These are phyloP conservation scores for Trichoderma koningii DNA, from an alignment of 2,329 filamentous ascomycete genomes.

Conservation along the genomic window DNA sequence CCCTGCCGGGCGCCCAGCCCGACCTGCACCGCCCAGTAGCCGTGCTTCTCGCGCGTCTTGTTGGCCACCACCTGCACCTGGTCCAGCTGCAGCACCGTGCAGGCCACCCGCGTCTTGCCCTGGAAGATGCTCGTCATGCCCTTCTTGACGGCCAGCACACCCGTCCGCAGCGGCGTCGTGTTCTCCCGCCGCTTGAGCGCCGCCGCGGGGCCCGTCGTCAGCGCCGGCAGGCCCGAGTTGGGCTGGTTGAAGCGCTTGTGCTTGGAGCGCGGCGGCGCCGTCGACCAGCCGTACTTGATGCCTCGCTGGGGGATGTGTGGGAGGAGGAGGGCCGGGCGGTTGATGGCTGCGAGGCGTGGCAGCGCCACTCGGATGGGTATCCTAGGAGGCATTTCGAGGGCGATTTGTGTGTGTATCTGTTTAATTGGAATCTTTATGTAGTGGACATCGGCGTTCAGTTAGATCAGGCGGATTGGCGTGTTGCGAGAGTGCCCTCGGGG, in stretches of 20 bases:
- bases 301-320: constrained; percentile 50
- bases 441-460: not conserved
- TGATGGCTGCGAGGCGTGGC: constrained; percentile 41
- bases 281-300: constrained; percentile 64
- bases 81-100: constrained; percentile 93
- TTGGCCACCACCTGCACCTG: constrained; percentile 84
- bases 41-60: constrained; percentile 78
- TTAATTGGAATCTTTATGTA: not conserved
- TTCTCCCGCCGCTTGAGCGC: constrained; percentile 60
- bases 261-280: constrained; percentile 53
- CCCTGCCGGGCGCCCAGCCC: constrained; percentile 75
- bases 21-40: constrained; percentile 93
- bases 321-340: constrained; percentile 42
- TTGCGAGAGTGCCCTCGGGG: not conserved
- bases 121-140: constrained; percentile 94
- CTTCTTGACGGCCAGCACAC: constrained; percentile 85
- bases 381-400: constrained; percentile 49
- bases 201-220: constrained; percentile 60
- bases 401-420: not conserved
- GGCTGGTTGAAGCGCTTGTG: constrained; percentile 63
- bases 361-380: constrained; percentile 49
- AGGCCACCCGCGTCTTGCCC: constrained; percentile 74
- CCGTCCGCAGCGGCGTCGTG: constrained; percentile 69
- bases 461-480: no score
- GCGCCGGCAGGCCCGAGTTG: constrained; percentile 57